Evolutionary conservation across 345 rosid species (phyloP), one percentile per base, ranked within the genome.

Genomic region (Gossypium turneri): DNA sequence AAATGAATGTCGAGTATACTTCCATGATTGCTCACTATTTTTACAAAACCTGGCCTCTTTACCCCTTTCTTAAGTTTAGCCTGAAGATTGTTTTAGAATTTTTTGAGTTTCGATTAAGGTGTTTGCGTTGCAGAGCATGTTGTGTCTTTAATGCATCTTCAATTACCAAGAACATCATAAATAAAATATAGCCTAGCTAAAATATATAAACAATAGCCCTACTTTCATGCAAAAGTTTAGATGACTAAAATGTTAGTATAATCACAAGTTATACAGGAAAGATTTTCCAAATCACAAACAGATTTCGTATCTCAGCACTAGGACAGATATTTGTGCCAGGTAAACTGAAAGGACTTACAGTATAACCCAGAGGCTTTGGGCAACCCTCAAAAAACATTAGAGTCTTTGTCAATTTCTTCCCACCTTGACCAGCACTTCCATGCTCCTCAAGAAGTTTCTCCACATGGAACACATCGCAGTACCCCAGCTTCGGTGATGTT

Each of bases 301-400:
- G 66, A 66, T 22, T 59, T 51, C 51, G 17, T 29, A 50, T 58
- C 56, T 29, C 44, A 52, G n/a, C 67, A 19, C 19, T 43, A 38
- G 20, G 12, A 45, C 24, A 20, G 47, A 13, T 19, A 11, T 48
- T 15, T 25, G 41, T 16, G 50, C 8, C 52, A 43, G 43, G 75
- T 59, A 70, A 34, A 56, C 44, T 55, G 44, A 75, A 34, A 76
- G 47, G 71, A 89, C 98, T 94, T 90, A 93, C 98, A 27, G 99
- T 94, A 81, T 85, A 94, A 68, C 97, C 99, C 70, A 91, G 84
- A 67, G 99, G 99, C 91, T 83, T 93, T 17, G 97, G 99, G 82
- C 99, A 94, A 76, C 92, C 97, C 70, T 94, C 96, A 78, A 94
- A 90, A 82, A 85, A 93, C 99, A 94, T 94, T 65, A 94, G 81